Evolutionary conservation across 192 early-diverging fungal genomes (phyloP).

Genomic region (Coemansia sp.): DNA sequence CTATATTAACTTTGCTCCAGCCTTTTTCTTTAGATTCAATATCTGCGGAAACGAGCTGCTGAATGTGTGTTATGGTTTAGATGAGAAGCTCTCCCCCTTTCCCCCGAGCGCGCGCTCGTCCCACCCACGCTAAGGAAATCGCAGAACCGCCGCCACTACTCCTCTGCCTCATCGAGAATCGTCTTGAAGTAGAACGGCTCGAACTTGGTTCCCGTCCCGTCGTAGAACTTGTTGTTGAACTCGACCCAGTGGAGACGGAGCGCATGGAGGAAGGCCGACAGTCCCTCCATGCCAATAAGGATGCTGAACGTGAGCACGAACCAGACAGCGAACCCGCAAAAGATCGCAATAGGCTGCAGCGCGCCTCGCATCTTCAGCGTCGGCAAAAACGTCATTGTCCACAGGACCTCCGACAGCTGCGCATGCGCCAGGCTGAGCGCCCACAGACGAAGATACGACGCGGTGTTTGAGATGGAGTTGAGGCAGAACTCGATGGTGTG

Average conservation of each 20-base stretch:
- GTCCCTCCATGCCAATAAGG: slow-evolving; percentile 83
- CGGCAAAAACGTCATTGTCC: slow-evolving; percentile 79
- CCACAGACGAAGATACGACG: slow-evolving; percentile 98
- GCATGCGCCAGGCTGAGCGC: slow-evolving; percentile 97
- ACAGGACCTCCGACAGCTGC: slow-evolving; percentile 95
- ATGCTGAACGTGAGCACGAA: slow-evolving; percentile 80
- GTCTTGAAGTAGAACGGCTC: slow-evolving; percentile 84
- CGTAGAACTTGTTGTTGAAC: slow-evolving; percentile 98
- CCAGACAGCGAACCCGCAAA: slow-evolving; percentile 85
- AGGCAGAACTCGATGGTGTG: slow-evolving; percentile 99
- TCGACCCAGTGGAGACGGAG: slow-evolving; percentile 97
- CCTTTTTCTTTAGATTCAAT: not conserved
- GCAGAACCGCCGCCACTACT: no score
- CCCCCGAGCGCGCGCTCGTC: no score
- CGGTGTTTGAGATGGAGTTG: slow-evolving; percentile 95
- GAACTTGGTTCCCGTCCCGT: slow-evolving; percentile 86
- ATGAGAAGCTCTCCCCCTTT: no score
- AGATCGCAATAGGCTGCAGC: slow-evolving; percentile 67
- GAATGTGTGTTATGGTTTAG: no score
- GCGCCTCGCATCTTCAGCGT: slow-evolving; percentile 53
- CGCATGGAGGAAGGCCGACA: slow-evolving; percentile 86
- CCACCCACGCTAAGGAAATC: no score
- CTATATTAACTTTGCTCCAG: not conserved
- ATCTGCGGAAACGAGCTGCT: no score
- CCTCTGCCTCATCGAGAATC: slow-evolving; percentile 44